phyloP scores from a whole-genome alignment of 331 rosid species.

The Quercus lobata region DNA sequence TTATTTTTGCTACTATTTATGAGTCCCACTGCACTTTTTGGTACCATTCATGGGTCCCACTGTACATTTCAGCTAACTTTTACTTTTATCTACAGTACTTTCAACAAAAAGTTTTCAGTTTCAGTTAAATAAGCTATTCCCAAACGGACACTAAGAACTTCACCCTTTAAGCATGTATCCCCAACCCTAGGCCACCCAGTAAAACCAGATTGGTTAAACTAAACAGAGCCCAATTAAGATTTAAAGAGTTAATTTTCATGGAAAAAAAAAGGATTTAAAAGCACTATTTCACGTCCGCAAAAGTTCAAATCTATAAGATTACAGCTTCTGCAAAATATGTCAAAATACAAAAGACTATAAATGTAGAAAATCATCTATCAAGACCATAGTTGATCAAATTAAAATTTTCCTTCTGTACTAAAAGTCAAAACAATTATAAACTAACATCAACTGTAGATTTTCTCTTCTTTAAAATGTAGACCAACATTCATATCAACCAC shows the following conservation, averaged over 20 bases:
- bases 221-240: background rate
- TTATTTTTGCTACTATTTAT: no score
- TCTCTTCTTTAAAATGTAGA: background rate
- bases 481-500: background rate
- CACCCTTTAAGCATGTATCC: background rate
- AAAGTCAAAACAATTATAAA: background rate
- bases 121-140: no score
- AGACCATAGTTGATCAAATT: background rate
- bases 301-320: background rate
- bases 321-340: background rate
- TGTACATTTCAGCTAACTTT: no score
- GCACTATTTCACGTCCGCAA: background rate
- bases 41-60: no score
- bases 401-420: background rate
- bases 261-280: background rate
- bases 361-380: background rate
- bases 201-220: background rate
- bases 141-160: background rate
- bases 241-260: background rate
- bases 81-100: no score
- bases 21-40: accelerated
- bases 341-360: background rate
- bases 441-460: background rate
- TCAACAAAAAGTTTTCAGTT: no score
- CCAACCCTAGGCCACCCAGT: background rate